Conservation (phyloP, 163 green algal genomes). For the Scenedesmus sp. region DNA sequence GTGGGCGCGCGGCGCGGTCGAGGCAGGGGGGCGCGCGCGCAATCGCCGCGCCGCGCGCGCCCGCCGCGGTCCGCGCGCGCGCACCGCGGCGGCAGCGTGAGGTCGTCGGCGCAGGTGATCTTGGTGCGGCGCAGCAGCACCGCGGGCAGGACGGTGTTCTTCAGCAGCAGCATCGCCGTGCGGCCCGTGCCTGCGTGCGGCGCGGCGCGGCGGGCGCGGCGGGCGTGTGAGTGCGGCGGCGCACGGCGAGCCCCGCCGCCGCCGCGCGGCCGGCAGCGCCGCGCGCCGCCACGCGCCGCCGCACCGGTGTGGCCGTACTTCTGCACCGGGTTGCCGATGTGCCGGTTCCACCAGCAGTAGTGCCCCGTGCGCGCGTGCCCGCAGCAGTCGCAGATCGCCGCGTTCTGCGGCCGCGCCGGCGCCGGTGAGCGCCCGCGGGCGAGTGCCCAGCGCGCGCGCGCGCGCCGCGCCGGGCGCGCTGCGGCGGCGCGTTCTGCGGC, state of each 20-base stretch:
- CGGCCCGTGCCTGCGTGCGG: constrained; percentile 70
- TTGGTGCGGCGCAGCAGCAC: constrained; percentile 94
- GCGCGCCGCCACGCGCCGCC: too few relatives aligned
- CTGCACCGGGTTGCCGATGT: constrained; percentile 95
- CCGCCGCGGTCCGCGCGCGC: too few relatives aligned
- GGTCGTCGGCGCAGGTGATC: constrained; percentile 89
- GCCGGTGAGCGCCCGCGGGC: too few relatives aligned
- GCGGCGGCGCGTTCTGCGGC: not conserved
- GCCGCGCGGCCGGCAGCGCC: too few relatives aligned
- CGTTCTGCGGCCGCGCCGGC: constrained; percentile 31
- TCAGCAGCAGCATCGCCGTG: constrained; percentile 83
- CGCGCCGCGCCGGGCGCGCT: too few relatives aligned
- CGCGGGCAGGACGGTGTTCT: constrained; percentile 79
- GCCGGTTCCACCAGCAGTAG: constrained; percentile 94
- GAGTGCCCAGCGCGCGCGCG: too few relatives aligned
- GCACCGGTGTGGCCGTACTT: constrained; percentile 76
- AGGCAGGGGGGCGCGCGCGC: not conserved
- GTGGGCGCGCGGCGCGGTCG: too few relatives aligned
- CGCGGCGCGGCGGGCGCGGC: too few relatives aligned
- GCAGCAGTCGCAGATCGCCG: constrained; percentile 51
- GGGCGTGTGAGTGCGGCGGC: too few relatives aligned
- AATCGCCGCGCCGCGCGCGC: not conserved
- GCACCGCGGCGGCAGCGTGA: constrained; percentile 87
- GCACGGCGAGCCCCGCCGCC: too few relatives aligned
- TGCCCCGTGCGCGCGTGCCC: constrained; percentile 72